These are phyloP conservation scores for Trametes meyenii DNA, from an alignment of 768 basidiomycete species.

Conservation along the genomic window DNA sequence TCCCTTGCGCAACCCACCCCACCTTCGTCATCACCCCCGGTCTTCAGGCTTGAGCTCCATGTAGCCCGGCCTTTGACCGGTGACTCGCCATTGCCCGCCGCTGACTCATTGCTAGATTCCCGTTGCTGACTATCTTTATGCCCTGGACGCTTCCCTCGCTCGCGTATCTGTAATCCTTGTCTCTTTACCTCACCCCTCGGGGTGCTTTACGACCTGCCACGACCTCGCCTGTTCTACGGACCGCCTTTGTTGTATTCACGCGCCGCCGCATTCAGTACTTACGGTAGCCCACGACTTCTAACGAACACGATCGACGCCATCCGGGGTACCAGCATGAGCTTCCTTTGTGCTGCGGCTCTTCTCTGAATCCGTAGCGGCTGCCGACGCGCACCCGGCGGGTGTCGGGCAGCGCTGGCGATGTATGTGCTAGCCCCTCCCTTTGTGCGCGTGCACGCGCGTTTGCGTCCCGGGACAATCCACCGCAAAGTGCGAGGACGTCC, in stretches of 20 bases:
- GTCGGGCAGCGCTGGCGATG: background rate
- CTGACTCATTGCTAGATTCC: conserved; percentile 13
- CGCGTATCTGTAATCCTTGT: conserved; percentile 17
- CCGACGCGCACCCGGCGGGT: background rate
- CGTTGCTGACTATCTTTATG: conserved; percentile 20
- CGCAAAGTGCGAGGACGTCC: conserved; percentile 7
- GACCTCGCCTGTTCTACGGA: background rate
- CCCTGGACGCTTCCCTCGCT: conserved; percentile 1
- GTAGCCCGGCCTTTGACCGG: background rate
- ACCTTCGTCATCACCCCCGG: background rate
- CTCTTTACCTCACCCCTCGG: conserved; percentile 1
- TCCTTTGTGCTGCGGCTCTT: conserved; percentile 4
- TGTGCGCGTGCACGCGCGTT: background rate
- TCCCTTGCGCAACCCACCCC: background rate
- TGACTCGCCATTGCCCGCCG: background rate
- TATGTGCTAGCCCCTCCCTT: background rate
- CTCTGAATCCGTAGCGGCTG: background rate
- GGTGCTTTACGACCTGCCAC: conserved; percentile 7
- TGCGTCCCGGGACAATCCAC: background rate
- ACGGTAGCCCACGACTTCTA: conserved; percentile 13
- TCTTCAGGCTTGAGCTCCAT: background rate
- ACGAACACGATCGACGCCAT: conserved; percentile 8
- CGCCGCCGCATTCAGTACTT: background rate
- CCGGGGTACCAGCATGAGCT: no score
- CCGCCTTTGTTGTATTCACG: conserved; percentile 12